Base-by-base conservation (phyloP, 1,284 basidiomycete genomes). In the Termitomyces sp. region DNA sequence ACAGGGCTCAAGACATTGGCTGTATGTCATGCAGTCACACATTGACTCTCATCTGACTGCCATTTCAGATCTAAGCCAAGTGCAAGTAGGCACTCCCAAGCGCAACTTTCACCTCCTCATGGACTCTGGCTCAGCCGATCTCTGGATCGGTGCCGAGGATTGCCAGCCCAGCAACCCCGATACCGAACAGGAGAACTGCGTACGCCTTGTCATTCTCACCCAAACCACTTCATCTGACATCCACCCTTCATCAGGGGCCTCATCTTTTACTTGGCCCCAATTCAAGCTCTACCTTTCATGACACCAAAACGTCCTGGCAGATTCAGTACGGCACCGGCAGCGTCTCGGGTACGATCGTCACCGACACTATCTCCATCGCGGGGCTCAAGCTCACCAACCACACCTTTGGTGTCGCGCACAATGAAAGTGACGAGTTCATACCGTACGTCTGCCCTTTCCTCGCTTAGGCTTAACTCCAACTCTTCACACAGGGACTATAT, bases 271-370 rank as follows among this genome's bases (percentile, higher is more conserved):
- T 93, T 19, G 86, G 88, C 13, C 28, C 72, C 0, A 69, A 74
- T 45, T 76, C 75, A 10, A 90, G 87, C 9, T 78, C 77, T 10
- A 77, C 83, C 2, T 90, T 88, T 66, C 70, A 74, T 44, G 73
- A 78, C 55, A 76, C 76, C 5, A 68, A 73, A 19, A 66, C 74
- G 53, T 66, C 67, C 8, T 92, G 88, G 73, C 64, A 76, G 49
- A 84, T 91, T 55, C 77, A 78, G 0, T 94, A 93, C 66, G 90
- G 86, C 15, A 79, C 86, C 0, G 91, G 91, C 9, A 67, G 71
- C 15, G 89, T 91, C 13, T 64, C 73, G 8, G 90, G 91, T 34
- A 68, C 75, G 2, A 73, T 91, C 54, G 75, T 82, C 52, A 71
- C 71, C 28, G 91, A 93, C 67, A 74, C 80, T 50, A 64, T 92